Percentiles rank a stretch among this genome's conserved stretches.
These are phyloP conservation scores for Nephelium lappaceum DNA, from an alignment of 345 rosid species.

Conservation along the genomic window DNA sequence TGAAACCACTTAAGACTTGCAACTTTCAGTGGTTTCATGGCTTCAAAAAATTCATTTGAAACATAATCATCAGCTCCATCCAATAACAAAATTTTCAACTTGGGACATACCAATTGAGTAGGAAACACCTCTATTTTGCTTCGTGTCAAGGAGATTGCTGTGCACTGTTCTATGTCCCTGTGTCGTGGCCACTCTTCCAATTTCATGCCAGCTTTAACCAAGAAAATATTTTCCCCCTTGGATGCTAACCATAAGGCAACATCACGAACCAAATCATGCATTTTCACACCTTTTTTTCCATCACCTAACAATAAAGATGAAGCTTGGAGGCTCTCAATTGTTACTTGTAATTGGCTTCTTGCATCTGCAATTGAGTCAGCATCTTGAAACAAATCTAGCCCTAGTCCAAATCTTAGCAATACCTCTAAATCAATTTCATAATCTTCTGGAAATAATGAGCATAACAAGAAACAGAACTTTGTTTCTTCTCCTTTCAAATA, in stretches of 20 bases:
- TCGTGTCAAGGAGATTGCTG: no score
- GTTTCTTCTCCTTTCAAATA: not conserved
- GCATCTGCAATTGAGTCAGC: not conserved
- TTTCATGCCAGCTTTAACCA: not conserved
- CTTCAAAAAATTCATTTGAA: not conserved
- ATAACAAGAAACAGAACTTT: constrained; percentile 6
- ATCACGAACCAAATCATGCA: constrained; percentile 5
- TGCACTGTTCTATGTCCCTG: no score
- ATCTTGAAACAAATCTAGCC: not conserved
- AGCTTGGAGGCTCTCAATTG: not conserved
- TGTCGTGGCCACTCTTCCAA: constrained; percentile 9
- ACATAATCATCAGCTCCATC: no score
- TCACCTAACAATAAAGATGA: constrained; percentile 2
- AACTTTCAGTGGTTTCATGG: not conserved
- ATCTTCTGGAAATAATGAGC: constrained; percentile 23
- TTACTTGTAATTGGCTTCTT: not conserved
- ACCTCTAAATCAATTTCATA: not conserved
- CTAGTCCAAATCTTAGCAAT: not conserved
- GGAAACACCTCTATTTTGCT: no score
- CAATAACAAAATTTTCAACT: no score
- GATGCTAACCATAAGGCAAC: not conserved
- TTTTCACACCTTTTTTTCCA: not conserved
- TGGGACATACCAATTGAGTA: no score
- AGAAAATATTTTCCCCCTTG: not conserved
- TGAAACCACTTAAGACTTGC: not conserved